These are phyloP conservation scores for Alternaria alternata DNA, from an alignment of 2,329 filamentous ascomycete genomes.

Conservation along the genomic window DNA sequence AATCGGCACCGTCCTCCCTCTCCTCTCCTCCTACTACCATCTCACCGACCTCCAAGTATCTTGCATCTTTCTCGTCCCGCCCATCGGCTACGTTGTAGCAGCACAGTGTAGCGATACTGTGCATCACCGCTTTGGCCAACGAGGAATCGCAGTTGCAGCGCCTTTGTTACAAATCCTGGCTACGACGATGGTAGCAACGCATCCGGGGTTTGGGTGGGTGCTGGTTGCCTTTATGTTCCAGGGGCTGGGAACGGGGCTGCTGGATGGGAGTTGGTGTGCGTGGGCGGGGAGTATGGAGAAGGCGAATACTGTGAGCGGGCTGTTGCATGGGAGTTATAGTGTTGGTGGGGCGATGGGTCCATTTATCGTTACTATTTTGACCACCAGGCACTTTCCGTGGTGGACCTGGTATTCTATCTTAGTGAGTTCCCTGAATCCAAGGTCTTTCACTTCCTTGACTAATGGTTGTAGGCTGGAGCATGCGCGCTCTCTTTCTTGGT, in stretches of 20 bases:
- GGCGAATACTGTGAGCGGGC: conserved; percentile 52
- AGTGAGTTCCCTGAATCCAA: conserved; percentile 34
- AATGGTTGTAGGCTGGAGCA: conserved; percentile 7
- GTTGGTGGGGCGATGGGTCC: conserved; percentile 52
- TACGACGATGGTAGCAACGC: conserved; percentile 35
- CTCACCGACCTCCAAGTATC: conserved; percentile 56
- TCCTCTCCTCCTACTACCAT: conserved; percentile 52
- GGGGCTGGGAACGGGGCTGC: conserved; percentile 51
- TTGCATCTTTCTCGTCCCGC: conserved; percentile 55
- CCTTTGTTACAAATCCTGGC: conserved; percentile 50
- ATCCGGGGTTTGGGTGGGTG: conserved; percentile 45
- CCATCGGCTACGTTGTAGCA: conserved; percentile 56
- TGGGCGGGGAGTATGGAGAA: conserved; percentile 54
- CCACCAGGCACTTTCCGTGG: conserved; percentile 41
- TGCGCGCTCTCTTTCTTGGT: conserved; percentile 31
- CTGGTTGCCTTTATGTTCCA: conserved; percentile 44
- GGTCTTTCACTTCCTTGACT: not conserved
- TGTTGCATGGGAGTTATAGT: conserved; percentile 54
- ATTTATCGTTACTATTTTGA: conserved; percentile 45
- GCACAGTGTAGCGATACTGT: conserved; percentile 52
- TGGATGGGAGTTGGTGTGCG: conserved; percentile 57
- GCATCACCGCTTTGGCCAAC: conserved; percentile 54
- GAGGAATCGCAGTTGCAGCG: conserved; percentile 53
- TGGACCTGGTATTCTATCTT: conserved; percentile 53
- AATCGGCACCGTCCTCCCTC: conserved; percentile 48